Base-by-base conservation (phyloP, 2,329 filamentous ascomycete genomes). In the Diaporthe sp. region DNA sequence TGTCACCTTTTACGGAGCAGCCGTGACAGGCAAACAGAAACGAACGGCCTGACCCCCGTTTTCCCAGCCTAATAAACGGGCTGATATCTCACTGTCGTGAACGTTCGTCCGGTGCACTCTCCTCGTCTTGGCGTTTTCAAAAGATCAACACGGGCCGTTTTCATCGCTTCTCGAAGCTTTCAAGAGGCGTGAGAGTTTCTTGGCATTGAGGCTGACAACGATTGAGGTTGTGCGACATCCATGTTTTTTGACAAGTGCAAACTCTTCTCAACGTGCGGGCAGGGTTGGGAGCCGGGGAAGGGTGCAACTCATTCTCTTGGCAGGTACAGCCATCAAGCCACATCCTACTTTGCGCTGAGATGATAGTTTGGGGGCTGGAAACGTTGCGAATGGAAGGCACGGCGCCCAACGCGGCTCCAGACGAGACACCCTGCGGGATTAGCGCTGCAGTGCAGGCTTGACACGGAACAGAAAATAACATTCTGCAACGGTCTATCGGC, bases 131-230 rank as follows among this genome's bases (percentile, higher is more conserved):
- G 65, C 65, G 31, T 69, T n/a, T 28, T 19, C 15, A 49, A 55
- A 22, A 5, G 65, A 69, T 69, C 34, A 55, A 69, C 65, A 69
- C 49, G 65, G 65, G 65, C 65, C 65, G 49, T 28, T 4, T 42
- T 39, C 17, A 42, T 39, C 15, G 7, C 46, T 68, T 68, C 65
- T 68, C 12, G 65, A 68, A 68, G 17, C 13, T 13, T 39, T 55
- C 15, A 49, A 39, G 49, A 42, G 49, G 49, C 13, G n/a, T 12
- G 46, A 31, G 46, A 17, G 15, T 42, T 69, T 28, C 65, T 69
- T 69, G 65, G 65, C 65, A 69, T 69, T 34, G 49, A 22, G 49
- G 49, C 65, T 69, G 65, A n/a, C 39, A 25, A 51, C 6, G 37
- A 25, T 42, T 25, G 34, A 55, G 34, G 31, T 68, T 42, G 31